phyloP scores from a whole-genome alignment of 2,329 filamentous ascomycete genomes.

The Aureobasidium sp. region DNA sequence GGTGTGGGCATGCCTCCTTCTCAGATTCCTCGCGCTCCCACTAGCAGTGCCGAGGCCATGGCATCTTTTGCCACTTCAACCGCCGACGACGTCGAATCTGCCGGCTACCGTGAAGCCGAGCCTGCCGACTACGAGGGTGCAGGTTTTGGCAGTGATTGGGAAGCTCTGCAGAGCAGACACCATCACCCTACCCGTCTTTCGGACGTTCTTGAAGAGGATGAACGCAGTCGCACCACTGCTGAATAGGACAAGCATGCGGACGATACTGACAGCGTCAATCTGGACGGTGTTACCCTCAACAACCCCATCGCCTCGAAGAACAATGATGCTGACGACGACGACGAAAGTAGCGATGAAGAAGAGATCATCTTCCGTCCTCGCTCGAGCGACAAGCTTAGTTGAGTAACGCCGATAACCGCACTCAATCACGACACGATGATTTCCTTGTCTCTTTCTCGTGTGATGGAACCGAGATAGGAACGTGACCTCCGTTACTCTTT shows the following conservation, averaged over 20 bases:
- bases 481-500: background rate
- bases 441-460: background rate
- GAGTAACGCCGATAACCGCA: background rate
- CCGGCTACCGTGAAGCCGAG: constrained; percentile 19
- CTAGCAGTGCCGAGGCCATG: constrained; percentile 26
- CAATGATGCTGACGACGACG: background rate
- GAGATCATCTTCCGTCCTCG: background rate
- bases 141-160: constrained; percentile 56
- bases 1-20: constrained; percentile 24
- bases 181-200: constrained; percentile 83
- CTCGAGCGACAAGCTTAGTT: background rate
- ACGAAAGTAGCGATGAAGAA: background rate
- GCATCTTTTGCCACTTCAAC: constrained; percentile 18
- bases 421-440: background rate
- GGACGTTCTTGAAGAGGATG: constrained; percentile 81
- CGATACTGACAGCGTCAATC: background rate
- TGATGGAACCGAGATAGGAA: background rate
- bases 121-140: constrained; percentile 38
- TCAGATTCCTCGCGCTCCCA: constrained; percentile 20
- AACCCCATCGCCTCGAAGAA: background rate
- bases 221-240: constrained; percentile 35
- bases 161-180: constrained; percentile 61
- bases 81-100: constrained; percentile 6
- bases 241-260: constrained; percentile 11
- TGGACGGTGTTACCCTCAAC: background rate